Conservation (phyloP, 1,139 yeast genomes). For the Pichia sp. region DNA sequence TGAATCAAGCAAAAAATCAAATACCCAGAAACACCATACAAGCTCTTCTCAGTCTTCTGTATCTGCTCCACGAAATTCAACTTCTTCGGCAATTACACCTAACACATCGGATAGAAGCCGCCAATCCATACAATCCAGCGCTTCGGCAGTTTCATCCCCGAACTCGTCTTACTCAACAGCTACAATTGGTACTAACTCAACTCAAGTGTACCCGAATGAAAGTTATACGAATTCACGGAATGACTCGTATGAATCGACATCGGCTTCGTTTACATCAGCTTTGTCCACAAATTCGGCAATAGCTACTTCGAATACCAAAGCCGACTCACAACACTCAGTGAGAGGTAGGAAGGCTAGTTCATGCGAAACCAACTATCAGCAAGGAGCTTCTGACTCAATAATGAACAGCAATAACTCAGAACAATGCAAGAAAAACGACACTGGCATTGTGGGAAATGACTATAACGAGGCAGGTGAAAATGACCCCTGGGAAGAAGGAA, state of each 20-base stretch:
- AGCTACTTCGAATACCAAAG: not conserved
- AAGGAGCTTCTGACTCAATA: not conserved
- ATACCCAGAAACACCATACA: not conserved
- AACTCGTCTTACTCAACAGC: not conserved
- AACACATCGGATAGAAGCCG: not conserved
- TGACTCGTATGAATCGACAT: not conserved
- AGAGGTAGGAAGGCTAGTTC: not conserved
- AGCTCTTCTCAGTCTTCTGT: not conserved
- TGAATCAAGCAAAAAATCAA: not conserved
- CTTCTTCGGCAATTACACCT: not conserved
- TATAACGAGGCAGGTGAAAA: not conserved
- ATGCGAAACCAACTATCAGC: not conserved
- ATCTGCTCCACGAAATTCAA: constrained; percentile 1
- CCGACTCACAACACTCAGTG: not conserved
- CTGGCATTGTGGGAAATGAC: not conserved
- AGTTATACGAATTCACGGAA: not conserved
- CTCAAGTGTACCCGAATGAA: not conserved
- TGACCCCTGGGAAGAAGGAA: constrained; percentile 15
- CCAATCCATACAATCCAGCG: not conserved
- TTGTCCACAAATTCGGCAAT: not conserved
- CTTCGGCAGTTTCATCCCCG: not conserved
- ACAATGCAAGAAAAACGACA: not conserved
- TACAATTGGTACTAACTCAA: not conserved
- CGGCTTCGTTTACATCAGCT: constrained; percentile 3
- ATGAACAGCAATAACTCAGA: too few species aligned